Base-by-base conservation (phyloP, 1,139 yeast genomes). In the Yamadazyma dushanensis region DNA sequence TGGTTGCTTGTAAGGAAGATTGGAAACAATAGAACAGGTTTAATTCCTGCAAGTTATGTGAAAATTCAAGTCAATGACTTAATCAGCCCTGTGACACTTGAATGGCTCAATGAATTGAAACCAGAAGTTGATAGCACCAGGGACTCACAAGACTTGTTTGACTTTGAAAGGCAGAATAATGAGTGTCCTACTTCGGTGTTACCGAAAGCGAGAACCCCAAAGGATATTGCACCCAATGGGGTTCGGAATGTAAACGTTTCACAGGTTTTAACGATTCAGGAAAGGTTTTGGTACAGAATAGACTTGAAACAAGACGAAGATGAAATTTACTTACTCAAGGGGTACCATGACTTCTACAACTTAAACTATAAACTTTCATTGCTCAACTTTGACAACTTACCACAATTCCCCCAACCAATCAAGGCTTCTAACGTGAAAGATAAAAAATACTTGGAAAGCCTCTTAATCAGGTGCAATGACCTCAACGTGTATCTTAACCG, bases 291-390 rank as follows among this genome's bases (percentile, higher is more conserved):
- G 74, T 70, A 70, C 49, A 50, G 75, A 29, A 49, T 70, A 21
- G 76, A 70, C 40, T 48, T 69, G 10, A 54, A 50, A 16, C 56
- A 64, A 13, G 61, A 65, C 41, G 54, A 56, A 26, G 56, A 63
- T 22, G 57, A 51, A 23, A 42, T 56, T 29, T 61, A 55, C 37
- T 42, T 67, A 14, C 59, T 70, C 34, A 59, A 72, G 28, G 66
- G 60, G 45, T 70, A 70, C 46, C 73, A 67, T 49, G 73, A 69
- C 39, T 70, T 70, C 38, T 70, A 69, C 46, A 59, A 66, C 35
- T 54, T 70, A 27, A 74, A 70, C 45, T 55, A 59, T 14, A 36
- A 45, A 6, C 47, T 59, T 31, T 30, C 41, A 3, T 31, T 44
- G 20, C 41, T 60, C 25, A 44, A 46, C 24, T 29, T 29, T 17